Evolutionary conservation across 768 basidiomycete genomes (phyloP), one percentile per base, ranked within the genome.

Genomic region (Tulasnella sp.): DNA sequence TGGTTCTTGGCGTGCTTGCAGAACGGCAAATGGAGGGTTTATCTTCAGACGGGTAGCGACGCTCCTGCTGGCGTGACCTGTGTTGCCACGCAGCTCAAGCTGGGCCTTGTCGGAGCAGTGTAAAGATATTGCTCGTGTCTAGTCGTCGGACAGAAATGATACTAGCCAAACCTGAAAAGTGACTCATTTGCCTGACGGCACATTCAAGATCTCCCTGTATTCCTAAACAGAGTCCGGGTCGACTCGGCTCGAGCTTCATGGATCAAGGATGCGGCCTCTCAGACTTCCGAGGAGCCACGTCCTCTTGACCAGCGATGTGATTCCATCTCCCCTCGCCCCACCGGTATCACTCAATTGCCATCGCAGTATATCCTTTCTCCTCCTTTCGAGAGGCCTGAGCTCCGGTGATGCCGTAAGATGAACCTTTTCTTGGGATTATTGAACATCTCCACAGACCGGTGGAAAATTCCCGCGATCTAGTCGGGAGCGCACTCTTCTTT

Each of bases 1-100:
- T n/a, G 52, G 71, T 72, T 72, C 40, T 72, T 72, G 12, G 31
- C 71, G n/a, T 72, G 71, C 71, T 38, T 38, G 31, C 71, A 72
- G 71, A 31, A 72, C 21, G 71, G 27, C 19, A 72, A 36, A 31
- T 72, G 71, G 71, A 72, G 36, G 71, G 19, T 72, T 36, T 72
- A 72, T 72, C 40, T 72, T 24, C 71, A 72, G 71, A 72, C 71
- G 7, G 71, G 71, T 21, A 72, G 27, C 19, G 71, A 72, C 24
- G 31, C 40, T 9, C 71, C 71, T 19, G 71, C 71, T 27, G 71
- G 31, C 3, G 36, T 38, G 31, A 72, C 71, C 8, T 72, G 71
- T 72, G 71, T 42, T 18, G 21, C 40, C 21, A 72, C 71, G 36
- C 36, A 72, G 71, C 71, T 72, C 36, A 72, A 42, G 10, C 36